Percentiles rank a stretch among this genome's conserved stretches.
These are phyloP conservation scores for Verbascum thapsus DNA, from an alignment of 257 asterid species.

Conservation along the genomic window DNA sequence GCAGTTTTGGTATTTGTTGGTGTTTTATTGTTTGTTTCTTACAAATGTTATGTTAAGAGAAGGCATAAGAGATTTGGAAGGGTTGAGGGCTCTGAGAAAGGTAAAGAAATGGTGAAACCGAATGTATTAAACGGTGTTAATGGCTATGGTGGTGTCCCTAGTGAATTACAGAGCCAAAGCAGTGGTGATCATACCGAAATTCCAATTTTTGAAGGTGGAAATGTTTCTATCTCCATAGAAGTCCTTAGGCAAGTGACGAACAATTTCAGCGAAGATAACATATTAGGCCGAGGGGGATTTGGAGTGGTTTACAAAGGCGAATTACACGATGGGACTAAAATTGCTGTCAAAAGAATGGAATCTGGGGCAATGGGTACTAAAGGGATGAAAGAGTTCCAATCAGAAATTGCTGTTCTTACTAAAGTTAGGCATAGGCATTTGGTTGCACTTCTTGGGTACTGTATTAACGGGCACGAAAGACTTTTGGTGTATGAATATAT, in stretches of 20 bases:
- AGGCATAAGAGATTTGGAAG: constrained; percentile 51
- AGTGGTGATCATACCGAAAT: constrained; percentile 75
- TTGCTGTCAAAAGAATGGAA: constrained; percentile 97
- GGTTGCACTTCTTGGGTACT: constrained; percentile 91
- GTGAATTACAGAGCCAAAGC: constrained; percentile 76
- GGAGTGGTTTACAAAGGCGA: constrained; percentile 91
- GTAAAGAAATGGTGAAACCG: constrained; percentile 56
- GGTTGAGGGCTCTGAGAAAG: constrained; percentile 60
- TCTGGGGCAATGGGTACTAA: constrained; percentile 83
- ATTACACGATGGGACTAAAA: constrained; percentile 87
- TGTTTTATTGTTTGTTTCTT: constrained; percentile 70
- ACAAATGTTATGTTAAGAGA: constrained; percentile 62
- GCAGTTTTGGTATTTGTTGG: constrained; percentile 62
- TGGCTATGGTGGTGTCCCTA: constrained; percentile 47
- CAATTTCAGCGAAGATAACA: constrained; percentile 68
- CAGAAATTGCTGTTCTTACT: constrained; percentile 90
- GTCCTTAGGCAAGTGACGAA: constrained; percentile 82
- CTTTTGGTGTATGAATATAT: constrained; percentile 91
- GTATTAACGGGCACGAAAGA: constrained; percentile 86
- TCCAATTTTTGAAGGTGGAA: constrained; percentile 74
- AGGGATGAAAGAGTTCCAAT: constrained; percentile 92
- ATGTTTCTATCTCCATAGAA: constrained; percentile 67
- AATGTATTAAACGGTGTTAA: constrained; percentile 39
- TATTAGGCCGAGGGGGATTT: constrained; percentile 90
- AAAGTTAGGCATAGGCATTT: constrained; percentile 92